Percentiles rank a stretch among this genome's conserved stretches.
Evolutionary conservation across 768 basidiomycete species (phyloP).

Genomic region (Suillus bovinus): DNA sequence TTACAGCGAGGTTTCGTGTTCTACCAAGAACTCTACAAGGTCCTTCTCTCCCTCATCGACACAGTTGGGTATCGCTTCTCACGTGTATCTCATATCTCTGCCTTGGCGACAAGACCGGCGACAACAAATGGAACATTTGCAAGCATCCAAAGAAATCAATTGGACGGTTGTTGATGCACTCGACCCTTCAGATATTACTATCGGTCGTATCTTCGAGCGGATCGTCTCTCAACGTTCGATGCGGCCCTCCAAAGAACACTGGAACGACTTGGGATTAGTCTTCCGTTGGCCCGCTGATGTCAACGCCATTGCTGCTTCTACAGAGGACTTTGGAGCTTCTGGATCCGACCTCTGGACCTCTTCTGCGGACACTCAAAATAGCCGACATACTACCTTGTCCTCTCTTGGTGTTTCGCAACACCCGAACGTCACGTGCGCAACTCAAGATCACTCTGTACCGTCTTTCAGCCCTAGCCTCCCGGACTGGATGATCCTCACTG

Average conservation of each 20-base stretch:
- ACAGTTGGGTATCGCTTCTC: constrained; percentile 39
- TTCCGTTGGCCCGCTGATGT: constrained; percentile 44
- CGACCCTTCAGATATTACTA: constrained; percentile 37
- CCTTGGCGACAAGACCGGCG: constrained; percentile 56
- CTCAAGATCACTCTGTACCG: constrained; percentile 38
- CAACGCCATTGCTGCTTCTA: constrained; percentile 25
- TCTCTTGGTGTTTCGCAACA: constrained; percentile 17
- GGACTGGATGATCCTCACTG: constrained; percentile 53
- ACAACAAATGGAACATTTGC: constrained; percentile 55
- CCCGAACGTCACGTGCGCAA: constrained; percentile 43
- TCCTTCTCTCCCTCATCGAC: neutral
- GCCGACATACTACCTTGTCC: constrained; percentile 4
- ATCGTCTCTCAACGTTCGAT: constrained; percentile 38
- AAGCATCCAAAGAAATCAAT: constrained; percentile 42
- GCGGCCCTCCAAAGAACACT: constrained; percentile 11
- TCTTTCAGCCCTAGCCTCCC: constrained; percentile 40
- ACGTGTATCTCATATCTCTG: constrained; percentile 62
- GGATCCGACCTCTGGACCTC: constrained; percentile 27
- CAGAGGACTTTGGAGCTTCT: constrained; percentile 9
- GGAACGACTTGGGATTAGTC: neutral
- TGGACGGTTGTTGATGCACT: constrained; percentile 60
- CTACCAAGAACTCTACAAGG: neutral
- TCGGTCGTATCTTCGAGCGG: constrained; percentile 43
- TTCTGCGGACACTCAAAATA: neutral
- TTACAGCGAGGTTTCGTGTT: neutral